Evolutionary conservation across 306 rosid genomes (phyloP).

Genomic region (Prunus salicina): DNA sequence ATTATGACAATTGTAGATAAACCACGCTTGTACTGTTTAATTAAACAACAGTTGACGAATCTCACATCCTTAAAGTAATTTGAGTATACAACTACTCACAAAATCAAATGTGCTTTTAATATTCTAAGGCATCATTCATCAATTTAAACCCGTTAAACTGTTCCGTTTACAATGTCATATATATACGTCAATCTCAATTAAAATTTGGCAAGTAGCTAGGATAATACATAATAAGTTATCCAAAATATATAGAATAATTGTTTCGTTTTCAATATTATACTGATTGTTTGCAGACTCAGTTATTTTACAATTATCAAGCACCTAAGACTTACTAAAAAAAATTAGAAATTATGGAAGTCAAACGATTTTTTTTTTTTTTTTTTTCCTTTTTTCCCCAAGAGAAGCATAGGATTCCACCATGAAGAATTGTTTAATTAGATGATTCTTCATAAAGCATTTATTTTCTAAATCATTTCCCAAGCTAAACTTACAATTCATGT

Average conservation of each 20-base stretch:
- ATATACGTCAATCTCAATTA: not conserved
- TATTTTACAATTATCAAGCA: too few species aligned
- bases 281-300: too few species aligned
- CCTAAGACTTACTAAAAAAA: too few species aligned
- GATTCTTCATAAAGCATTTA: too few species aligned
- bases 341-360: not conserved
- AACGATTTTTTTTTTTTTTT: not conserved
- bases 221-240: not conserved
- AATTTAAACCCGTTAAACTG: not conserved
- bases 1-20: too few species aligned
- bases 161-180: conserved; percentile 16
- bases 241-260: not conserved
- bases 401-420: too few species aligned
- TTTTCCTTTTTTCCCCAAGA: not conserved
- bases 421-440: too few species aligned
- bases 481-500: too few species aligned
- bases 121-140: not conserved
- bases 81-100: not conserved
- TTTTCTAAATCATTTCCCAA: too few species aligned
- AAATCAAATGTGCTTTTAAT: not conserved
- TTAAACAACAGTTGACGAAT: too few species aligned
- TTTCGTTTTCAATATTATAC: not conserved
- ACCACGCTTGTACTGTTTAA: too few species aligned
- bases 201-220: not conserved
- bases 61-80: too few species aligned